Conservation (phyloP, 805 yeast species). For the Pichia gijzeniarum region DNA sequence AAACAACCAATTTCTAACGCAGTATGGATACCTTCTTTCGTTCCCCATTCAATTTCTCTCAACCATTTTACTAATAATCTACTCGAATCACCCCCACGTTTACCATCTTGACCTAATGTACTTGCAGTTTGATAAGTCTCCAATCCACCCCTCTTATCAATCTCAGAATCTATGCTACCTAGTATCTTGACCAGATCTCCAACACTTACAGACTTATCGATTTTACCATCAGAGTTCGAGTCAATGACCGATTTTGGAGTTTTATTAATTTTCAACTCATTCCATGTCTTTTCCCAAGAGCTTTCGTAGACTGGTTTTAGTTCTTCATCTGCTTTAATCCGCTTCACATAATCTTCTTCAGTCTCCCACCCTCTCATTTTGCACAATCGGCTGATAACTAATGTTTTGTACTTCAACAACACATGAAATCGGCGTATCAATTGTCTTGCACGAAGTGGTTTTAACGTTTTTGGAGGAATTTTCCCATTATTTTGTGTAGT, state of each 20-base stretch:
- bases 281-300: conserved; percentile 9
- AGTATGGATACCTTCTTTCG: conserved; percentile 2
- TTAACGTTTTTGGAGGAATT: conserved; percentile 39
- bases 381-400: conserved; percentile 27
- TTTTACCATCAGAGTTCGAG: conserved; percentile 1
- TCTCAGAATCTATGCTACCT: conserved; percentile 56
- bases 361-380: neutral
- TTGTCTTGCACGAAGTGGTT: conserved; percentile 66
- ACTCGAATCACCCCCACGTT: conserved; percentile 90
- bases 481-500: neutral
- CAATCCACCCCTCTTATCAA: conserved; percentile 65
- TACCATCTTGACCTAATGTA: conserved; percentile 67
- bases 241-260: conserved; percentile 15
- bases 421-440: conserved; percentile 75
- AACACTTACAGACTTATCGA: conserved; percentile 2
- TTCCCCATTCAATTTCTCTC: conserved; percentile 10
- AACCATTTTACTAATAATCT: conserved; percentile 74
- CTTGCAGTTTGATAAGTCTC: conserved; percentile 81
- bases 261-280: conserved; percentile 21
- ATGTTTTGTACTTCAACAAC: conserved; percentile 49
- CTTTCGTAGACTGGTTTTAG: conserved; percentile 8
- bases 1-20: conserved; percentile 86
- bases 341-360: conserved; percentile 10
- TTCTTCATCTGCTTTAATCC: conserved; percentile 10
- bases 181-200: conserved; percentile 27